These are phyloP conservation scores for Blastobotrys ciferrii DNA, from an alignment of 1,139 yeast species.

Conservation along the genomic window DNA sequence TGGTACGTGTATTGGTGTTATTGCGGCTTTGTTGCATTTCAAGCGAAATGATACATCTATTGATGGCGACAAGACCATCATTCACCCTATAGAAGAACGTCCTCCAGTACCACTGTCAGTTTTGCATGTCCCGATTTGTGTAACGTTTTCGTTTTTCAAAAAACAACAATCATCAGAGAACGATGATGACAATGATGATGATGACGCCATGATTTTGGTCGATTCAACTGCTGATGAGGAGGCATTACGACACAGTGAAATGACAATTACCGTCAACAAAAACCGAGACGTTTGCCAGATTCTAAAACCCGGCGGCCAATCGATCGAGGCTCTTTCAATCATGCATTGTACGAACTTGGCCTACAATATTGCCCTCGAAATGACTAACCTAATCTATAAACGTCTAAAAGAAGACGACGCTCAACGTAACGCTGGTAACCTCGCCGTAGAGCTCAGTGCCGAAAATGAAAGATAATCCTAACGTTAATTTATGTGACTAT, in stretches of 20 bases:
- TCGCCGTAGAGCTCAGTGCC: conserved; percentile 33
- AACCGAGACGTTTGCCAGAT: conserved; percentile 89
- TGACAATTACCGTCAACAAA: conserved; percentile 83
- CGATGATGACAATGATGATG: conserved; percentile 25
- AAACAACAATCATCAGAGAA: conserved; percentile 11
- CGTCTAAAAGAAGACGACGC: conserved; percentile 56
- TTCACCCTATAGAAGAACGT: conserved; percentile 72
- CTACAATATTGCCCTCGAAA: conserved; percentile 54
- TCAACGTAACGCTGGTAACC: conserved; percentile 35
- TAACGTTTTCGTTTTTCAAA: conserved; percentile 83
- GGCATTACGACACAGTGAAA: conserved; percentile 66
- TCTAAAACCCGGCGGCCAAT: conserved; percentile 85
- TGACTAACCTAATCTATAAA: conserved; percentile 63
- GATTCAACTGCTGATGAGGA: conserved; percentile 85
- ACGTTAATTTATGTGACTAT: not conserved
- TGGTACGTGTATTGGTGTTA: conserved; percentile 85
- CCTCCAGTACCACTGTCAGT: conserved; percentile 85
- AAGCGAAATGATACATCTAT: conserved; percentile 80
- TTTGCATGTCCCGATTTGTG: conserved; percentile 85
- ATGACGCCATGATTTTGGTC: conserved; percentile 60
- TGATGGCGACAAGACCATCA: conserved; percentile 64
- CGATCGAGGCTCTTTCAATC: conserved; percentile 70
- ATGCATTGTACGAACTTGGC: conserved; percentile 72
- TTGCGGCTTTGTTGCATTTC: conserved; percentile 80
- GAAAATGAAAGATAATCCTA: conserved; percentile 34